Evolutionary conservation across 371 early-diverging fungal genomes (phyloP).

Genomic region (Lichtheimia ramosa): DNA sequence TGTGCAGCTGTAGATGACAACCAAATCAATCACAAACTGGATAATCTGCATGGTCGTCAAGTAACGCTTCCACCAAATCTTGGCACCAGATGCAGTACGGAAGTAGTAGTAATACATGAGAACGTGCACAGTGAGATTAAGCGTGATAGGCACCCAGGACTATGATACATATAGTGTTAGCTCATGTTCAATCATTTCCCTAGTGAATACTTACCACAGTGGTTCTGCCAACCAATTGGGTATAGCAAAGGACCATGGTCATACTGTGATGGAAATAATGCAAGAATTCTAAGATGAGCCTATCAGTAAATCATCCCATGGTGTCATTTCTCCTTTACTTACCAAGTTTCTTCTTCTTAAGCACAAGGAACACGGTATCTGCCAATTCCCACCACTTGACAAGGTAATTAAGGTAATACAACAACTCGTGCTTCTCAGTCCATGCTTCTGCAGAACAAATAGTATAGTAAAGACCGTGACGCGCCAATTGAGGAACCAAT

Average conservation of each 20-base stretch:
- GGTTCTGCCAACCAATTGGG: slow-evolving; percentile 72
- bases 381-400: slow-evolving; percentile 82
- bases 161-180: slow-evolving; percentile 6
- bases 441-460: slow-evolving; percentile 66
- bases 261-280: slow-evolving; percentile 88
- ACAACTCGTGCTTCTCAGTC: slow-evolving; percentile 68
- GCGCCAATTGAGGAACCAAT: slow-evolving; percentile 57
- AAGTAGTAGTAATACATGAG: slow-evolving; percentile 91
- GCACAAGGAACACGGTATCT: slow-evolving; percentile 34
- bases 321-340: background rate
- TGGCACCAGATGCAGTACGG: slow-evolving; percentile 76
- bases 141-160: slow-evolving; percentile 69
- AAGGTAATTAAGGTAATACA: slow-evolving; percentile 85
- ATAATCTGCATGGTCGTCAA: slow-evolving; percentile 85
- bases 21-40: slow-evolving; percentile 84
- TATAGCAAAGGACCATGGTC: slow-evolving; percentile 63
- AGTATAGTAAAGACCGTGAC: slow-evolving; percentile 67
- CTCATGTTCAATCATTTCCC: background rate
- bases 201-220: slow-evolving; percentile 58
- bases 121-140: slow-evolving; percentile 88
- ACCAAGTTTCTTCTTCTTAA: slow-evolving; percentile 37
- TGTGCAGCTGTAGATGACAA: slow-evolving; percentile 69
- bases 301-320: background rate
- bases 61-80: slow-evolving; percentile 89
- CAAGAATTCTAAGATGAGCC: slow-evolving; percentile 58